Conservation (phyloP, 2,329 filamentous ascomycete genomes). For the Cladophialophora bantiana region DNA sequence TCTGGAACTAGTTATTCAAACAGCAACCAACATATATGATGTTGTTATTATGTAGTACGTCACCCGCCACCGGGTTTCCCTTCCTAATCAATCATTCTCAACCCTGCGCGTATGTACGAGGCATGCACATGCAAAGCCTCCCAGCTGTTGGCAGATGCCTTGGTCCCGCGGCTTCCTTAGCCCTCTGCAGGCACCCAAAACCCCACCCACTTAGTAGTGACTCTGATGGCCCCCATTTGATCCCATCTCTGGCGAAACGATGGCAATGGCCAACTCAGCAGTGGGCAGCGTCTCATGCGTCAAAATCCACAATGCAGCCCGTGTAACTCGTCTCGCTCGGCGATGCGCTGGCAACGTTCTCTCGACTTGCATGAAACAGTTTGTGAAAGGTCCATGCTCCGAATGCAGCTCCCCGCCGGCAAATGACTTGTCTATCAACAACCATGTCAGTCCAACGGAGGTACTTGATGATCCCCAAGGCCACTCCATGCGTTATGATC, state of each 20-base stretch:
- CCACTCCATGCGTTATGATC: background rate
- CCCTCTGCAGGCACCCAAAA: background rate
- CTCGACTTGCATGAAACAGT: constrained; percentile 3
- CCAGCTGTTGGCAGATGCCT: background rate
- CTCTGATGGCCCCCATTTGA: background rate
- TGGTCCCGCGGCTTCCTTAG: background rate
- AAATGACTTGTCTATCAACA: constrained; percentile 1
- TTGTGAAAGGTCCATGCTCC: background rate
- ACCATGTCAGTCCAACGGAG: background rate
- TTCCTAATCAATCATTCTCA: background rate
- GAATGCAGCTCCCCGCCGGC: background rate
- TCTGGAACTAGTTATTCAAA: background rate
- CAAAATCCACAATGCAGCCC: background rate
- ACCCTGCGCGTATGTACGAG: background rate
- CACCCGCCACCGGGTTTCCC: background rate
- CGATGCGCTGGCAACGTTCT: constrained; percentile 1
- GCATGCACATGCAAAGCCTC: background rate
- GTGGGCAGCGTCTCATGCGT: background rate
- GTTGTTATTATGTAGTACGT: background rate
- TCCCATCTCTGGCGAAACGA: background rate
- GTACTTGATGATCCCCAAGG: background rate
- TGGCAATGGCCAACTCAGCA: background rate
- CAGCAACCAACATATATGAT: background rate
- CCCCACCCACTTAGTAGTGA: background rate
- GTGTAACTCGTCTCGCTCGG: background rate